Conservation (phyloP, 768 basidiomycete species). For the Stropharia rugosoannulata region DNA sequence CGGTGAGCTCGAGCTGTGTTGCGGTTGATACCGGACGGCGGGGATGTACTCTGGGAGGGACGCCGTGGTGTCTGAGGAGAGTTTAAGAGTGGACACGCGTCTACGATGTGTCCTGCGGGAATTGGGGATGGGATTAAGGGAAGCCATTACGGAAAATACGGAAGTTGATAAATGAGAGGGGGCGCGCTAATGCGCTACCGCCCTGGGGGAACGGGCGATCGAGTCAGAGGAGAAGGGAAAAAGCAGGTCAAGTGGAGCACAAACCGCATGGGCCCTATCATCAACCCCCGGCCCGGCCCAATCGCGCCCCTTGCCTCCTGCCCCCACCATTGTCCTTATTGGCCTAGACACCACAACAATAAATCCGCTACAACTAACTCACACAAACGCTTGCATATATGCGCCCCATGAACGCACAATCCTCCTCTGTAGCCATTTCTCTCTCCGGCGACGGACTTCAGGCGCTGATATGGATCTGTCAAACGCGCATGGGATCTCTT, state of each 20-base stretch:
- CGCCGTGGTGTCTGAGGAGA: conserved; percentile 66
- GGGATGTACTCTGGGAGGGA: conserved; percentile 65
- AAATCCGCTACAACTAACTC: background rate
- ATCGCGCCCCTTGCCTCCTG: background rate
- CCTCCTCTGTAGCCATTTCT: background rate
- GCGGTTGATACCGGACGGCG: conserved; percentile 9
- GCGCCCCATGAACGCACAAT: background rate
- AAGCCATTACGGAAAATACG: conserved; percentile 16
- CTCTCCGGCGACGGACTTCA: background rate
- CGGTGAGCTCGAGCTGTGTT: background rate
- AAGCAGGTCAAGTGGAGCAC: conserved; percentile 16
- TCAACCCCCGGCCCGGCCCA: conserved; percentile 13
- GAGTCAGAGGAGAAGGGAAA: conserved; percentile 15
- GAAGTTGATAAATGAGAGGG: background rate
- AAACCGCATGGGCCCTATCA: conserved; percentile 15
- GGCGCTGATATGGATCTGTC: conserved; percentile 15
- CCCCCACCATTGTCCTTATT: background rate
- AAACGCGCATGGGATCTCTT: conserved; percentile 5
- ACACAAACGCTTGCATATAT: background rate
- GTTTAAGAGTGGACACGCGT: conserved; percentile 51
- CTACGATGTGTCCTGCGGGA: conserved; percentile 49
- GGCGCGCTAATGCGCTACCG: conserved; percentile 21
- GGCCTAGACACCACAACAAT: background rate
- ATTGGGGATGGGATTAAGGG: conserved; percentile 9
- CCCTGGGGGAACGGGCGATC: conserved; percentile 9